Evolutionary conservation across 2,329 filamentous ascomycete species (phyloP).

Genomic region (Sarocladiaceae sp.): DNA sequence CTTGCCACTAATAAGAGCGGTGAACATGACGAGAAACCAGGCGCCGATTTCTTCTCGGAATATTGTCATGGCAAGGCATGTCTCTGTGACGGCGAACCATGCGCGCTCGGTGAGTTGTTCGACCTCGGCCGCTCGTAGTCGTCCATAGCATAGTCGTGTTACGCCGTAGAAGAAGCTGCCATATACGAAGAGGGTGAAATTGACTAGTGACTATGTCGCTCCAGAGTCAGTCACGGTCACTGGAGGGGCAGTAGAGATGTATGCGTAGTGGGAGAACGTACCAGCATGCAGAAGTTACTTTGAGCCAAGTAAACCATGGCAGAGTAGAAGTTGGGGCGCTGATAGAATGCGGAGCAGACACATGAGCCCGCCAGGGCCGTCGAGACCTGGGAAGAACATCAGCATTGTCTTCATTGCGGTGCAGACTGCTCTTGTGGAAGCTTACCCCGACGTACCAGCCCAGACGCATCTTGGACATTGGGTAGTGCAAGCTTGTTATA

Average conservation of each 20-base stretch:
- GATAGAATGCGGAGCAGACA: slow-evolving; percentile 83
- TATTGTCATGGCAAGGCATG: slow-evolving; percentile 94
- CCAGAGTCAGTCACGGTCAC: background rate
- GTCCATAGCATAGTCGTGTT: slow-evolving; percentile 85
- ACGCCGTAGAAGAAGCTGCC: slow-evolving; percentile 77
- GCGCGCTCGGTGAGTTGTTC: slow-evolving; percentile 96
- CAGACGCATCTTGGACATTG: slow-evolving; percentile 37
- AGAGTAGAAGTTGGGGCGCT: slow-evolving; percentile 96
- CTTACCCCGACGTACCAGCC: slow-evolving; percentile 48
- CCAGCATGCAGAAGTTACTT: slow-evolving; percentile 91
- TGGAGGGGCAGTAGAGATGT: slow-evolving; percentile 12
- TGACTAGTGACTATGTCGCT: slow-evolving; percentile 78
- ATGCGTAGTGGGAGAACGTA: slow-evolving; percentile 34
- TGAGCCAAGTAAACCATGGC: slow-evolving; percentile 95
- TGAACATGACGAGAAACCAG: slow-evolving; percentile 96
- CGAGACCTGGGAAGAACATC: too few relatives aligned
- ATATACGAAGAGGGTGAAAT: slow-evolving; percentile 77
- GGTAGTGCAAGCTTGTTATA: background rate
- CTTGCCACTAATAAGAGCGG: slow-evolving; percentile 84
- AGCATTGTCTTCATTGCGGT: too few relatives aligned
- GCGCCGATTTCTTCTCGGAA: slow-evolving; percentile 92
- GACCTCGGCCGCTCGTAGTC: slow-evolving; percentile 85
- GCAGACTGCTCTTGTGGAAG: background rate
- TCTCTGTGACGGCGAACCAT: slow-evolving; percentile 98
- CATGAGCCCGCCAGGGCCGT: slow-evolving; percentile 78